A percentile compares a stretch with the other conserved stretches of the same genome.
These are phyloP conservation scores for Curvularia lunata DNA, from an alignment of 2,329 filamentous ascomycete genomes.

Conservation along the genomic window DNA sequence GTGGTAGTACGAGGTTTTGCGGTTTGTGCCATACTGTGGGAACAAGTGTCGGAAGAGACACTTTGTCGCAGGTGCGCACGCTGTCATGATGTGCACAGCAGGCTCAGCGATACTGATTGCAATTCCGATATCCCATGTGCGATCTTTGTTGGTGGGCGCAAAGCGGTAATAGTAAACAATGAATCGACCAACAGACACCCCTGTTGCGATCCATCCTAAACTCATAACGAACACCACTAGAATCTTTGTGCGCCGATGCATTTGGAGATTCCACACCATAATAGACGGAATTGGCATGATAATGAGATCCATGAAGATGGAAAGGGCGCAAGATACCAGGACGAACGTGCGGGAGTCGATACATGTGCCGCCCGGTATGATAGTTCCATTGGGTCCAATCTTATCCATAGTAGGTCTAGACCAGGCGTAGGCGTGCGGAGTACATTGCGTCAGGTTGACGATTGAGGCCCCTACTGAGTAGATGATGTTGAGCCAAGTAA, in stretches of 20 bases:
- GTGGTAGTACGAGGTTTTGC: conserved; percentile 21
- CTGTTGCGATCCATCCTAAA: conserved; percentile 46
- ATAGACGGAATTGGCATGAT: conserved; percentile 52
- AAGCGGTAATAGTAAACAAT: conserved; percentile 51
- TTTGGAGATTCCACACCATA: conserved; percentile 54
- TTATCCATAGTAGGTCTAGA: conserved; percentile 41
- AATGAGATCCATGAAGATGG: conserved; percentile 50
- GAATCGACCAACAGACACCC: conserved; percentile 47
- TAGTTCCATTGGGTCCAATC: conserved; percentile 32
- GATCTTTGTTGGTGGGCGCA: conserved; percentile 41
- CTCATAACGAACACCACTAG: conserved; percentile 44
- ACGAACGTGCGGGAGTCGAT: conserved; percentile 45
- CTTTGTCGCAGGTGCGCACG: conserved; percentile 60
- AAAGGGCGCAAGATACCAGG: conserved; percentile 41
- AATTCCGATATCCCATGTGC: conserved; percentile 46
- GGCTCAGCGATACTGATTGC: conserved; percentile 50
- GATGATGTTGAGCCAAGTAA: conserved; percentile 46
- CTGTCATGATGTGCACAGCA: conserved; percentile 58
- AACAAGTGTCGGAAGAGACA: conserved; percentile 51
- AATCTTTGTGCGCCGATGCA: conserved; percentile 48
- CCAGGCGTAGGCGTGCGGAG: conserved; percentile 41
- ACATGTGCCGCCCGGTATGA: conserved; percentile 40
- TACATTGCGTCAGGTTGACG: conserved; percentile 47
- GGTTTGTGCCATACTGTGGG: conserved; percentile 40
- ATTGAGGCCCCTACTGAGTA: conserved; percentile 45